phyloP scores from a whole-genome alignment of 1,284 basidiomycete genomes.

The Naganishia liquefaciens region DNA sequence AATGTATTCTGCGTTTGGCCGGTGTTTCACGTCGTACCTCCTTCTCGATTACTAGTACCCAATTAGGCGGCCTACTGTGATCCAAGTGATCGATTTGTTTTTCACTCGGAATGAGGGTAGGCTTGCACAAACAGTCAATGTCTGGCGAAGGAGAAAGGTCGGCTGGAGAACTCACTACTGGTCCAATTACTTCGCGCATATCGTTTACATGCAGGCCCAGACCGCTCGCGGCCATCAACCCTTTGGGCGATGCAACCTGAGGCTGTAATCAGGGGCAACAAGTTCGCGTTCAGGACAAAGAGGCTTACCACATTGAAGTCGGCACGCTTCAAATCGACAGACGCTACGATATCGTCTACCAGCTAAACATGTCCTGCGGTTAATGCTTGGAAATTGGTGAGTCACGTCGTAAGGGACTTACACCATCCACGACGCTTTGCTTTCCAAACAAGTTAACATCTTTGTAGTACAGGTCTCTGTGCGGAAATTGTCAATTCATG shows the following conservation, averaged over 20 bases:
- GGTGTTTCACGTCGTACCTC: constrained; percentile 61
- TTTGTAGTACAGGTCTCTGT: constrained; percentile 81
- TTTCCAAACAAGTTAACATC: constrained; percentile 73
- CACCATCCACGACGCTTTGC: constrained; percentile 73
- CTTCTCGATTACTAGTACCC: constrained; percentile 87
- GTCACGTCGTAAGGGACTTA: constrained; percentile 45
- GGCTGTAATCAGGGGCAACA: constrained; percentile 14
- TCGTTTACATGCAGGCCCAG: constrained; percentile 67
- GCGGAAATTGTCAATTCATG: neutral
- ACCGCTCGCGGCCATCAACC: constrained; percentile 70
- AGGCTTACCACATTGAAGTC: constrained; percentile 75
- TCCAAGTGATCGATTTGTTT: constrained; percentile 68
- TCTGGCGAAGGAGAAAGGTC: neutral
- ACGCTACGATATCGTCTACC: constrained; percentile 82
- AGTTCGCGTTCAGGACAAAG: neutral
- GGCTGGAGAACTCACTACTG: constrained; percentile 31
- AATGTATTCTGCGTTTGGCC: neutral
- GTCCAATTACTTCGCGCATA: neutral
- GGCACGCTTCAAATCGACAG: constrained; percentile 68
- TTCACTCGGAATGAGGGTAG: constrained; percentile 69
- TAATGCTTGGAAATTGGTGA: neutral
- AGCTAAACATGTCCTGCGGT: constrained; percentile 68
- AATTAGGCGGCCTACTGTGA: constrained; percentile 61
- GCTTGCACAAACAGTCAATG: constrained; percentile 56
- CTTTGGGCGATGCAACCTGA: constrained; percentile 83